phyloP scores from a whole-genome alignment of 495 filamentous ascomycete genomes.

The Talaromyces proteolyticus region DNA sequence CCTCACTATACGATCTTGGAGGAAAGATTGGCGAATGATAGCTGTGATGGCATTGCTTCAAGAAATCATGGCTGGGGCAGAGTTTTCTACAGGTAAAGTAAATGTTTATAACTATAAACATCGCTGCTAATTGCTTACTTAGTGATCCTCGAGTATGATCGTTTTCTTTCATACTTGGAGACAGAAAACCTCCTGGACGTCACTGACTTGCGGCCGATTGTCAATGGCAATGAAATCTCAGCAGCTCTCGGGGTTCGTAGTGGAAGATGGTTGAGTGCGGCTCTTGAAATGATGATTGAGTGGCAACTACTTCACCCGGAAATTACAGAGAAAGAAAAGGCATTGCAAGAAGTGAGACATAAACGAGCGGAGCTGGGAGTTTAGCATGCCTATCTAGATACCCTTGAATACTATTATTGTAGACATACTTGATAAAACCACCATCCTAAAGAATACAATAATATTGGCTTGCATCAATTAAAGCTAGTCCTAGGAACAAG shows the following conservation, averaged over 20 bases:
- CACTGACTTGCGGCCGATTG: slow-evolving; percentile 47
- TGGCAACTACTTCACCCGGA: slow-evolving; percentile 85
- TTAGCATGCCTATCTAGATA: slow-evolving; percentile 9
- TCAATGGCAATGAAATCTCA: slow-evolving; percentile 61
- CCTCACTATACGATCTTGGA: slow-evolving; percentile 74
- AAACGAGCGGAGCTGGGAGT: slow-evolving; percentile 53
- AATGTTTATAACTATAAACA: background rate
- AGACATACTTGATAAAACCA: too few species aligned
- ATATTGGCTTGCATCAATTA: too few species aligned
- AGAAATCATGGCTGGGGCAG: slow-evolving; percentile 47
- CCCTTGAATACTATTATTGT: background rate
- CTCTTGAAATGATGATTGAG: slow-evolving; percentile 63
- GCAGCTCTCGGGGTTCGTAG: slow-evolving; percentile 52
- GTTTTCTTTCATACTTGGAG: slow-evolving; percentile 38
- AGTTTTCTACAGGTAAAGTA: slow-evolving; percentile 25
- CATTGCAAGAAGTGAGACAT: slow-evolving; percentile 56
- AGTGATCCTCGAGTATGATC: slow-evolving; percentile 37
- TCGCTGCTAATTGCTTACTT: slow-evolving; percentile 10
- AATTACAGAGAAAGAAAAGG: slow-evolving; percentile 49
- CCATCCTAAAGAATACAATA: background rate
- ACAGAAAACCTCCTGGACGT: slow-evolving; percentile 35
- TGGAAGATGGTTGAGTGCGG: slow-evolving; percentile 74
- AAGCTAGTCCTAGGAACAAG: too few species aligned
- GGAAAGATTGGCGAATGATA: slow-evolving; percentile 68
- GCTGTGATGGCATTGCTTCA: slow-evolving; percentile 64